Evolutionary conservation across 2,329 filamentous ascomycete genomes (phyloP).

Genomic region (Botrytis hyacinthi): DNA sequence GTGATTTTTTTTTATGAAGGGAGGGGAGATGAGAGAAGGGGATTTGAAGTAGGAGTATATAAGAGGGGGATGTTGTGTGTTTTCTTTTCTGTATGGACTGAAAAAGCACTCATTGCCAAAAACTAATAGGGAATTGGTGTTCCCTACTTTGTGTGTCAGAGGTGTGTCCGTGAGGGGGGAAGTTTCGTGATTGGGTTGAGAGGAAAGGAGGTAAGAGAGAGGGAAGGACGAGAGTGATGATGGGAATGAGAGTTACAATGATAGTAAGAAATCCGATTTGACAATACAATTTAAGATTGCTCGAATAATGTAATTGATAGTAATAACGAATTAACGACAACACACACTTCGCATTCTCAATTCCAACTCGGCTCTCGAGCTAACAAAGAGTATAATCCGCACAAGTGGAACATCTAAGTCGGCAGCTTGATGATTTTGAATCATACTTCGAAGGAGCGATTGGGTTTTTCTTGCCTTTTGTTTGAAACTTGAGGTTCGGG

Average conservation of each 20-base stretch:
- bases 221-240: too few species aligned
- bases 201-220: too few species aligned
- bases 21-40: rapidly evolving
- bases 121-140: too few species aligned
- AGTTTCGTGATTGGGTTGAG: too few species aligned
- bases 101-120: too few species aligned
- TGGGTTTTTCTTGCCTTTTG: not conserved
- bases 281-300: rapidly evolving
- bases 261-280: not conserved
- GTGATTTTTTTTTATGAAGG: not conserved
- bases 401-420: rapidly evolving
- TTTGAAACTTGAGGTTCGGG: not conserved
- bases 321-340: rapidly evolving
- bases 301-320: not conserved
- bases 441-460: not conserved
- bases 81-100: not conserved
- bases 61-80: not conserved
- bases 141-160: too few species aligned
- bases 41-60: not conserved
- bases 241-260: not conserved
- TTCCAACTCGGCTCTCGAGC: rapidly evolving
- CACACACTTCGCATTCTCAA: not conserved
- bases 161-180: rapidly evolving
- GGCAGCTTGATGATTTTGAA: rapidly evolving
- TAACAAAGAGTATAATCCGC: rapidly evolving